These are phyloP conservation scores for Pseudonitzschia multiseries DNA, from an alignment of 108 stramenopile species.

Conservation along the genomic window DNA sequence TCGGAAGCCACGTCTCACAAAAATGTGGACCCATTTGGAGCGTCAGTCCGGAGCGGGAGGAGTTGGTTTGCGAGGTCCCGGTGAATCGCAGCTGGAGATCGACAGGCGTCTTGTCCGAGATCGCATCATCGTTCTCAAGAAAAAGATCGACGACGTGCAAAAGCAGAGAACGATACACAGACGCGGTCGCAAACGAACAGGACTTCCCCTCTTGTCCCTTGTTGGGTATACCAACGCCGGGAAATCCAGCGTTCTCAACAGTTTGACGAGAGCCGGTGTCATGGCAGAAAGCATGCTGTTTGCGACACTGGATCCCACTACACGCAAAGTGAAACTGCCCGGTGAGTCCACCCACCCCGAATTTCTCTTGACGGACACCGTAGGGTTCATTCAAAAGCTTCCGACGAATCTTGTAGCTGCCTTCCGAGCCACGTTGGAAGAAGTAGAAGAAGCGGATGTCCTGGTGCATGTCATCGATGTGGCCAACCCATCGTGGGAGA, in stretches of 20 bases:
- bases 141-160: slow-evolving; percentile 88
- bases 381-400: slow-evolving; percentile 97
- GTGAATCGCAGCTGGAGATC: slow-evolving; percentile 93
- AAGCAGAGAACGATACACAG: slow-evolving; percentile 88
- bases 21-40: slow-evolving; percentile 96
- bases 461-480: slow-evolving; percentile 93
- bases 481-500: slow-evolving; percentile 79
- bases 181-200: slow-evolving; percentile 59
- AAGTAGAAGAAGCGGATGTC: slow-evolving; percentile 90
- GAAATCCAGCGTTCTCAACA: slow-evolving; percentile 91
- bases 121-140: slow-evolving; percentile 88
- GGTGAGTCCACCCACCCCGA: slow-evolving; percentile 92
- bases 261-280: slow-evolving; percentile 90
- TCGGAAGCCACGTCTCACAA: slow-evolving; percentile 91
- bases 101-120: slow-evolving; percentile 92
- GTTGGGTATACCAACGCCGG: slow-evolving; percentile 98
- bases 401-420: slow-evolving; percentile 95
- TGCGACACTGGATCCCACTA: slow-evolving; percentile 97
- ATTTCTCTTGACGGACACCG: slow-evolving; percentile 94
- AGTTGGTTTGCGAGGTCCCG: slow-evolving; percentile 92
- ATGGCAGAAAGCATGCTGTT: slow-evolving; percentile 95
- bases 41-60: slow-evolving; percentile 89
- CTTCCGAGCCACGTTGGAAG: slow-evolving; percentile 95
- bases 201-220: slow-evolving; percentile 84
- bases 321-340: slow-evolving; percentile 91